Evolutionary conservation across 2,329 filamentous ascomycete genomes (phyloP), one percentile per base, ranked within the genome.

Genomic region (Calonectria pseudoturangicola): DNA sequence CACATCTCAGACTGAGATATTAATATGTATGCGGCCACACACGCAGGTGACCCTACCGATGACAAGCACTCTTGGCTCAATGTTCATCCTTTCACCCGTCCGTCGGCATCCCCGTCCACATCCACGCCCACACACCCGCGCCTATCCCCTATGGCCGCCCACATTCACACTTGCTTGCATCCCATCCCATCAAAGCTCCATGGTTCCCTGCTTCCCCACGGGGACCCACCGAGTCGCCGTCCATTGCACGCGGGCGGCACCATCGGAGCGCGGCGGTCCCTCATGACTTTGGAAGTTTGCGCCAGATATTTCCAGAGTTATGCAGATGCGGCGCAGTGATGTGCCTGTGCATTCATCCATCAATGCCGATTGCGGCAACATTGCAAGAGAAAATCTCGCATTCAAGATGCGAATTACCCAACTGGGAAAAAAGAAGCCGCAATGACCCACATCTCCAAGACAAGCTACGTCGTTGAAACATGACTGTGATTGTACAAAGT

Each of bases 191-290:
- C 47, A 43, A 60, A 51, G 41, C 39, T 21, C 30, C 39, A 39
- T 50, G 60, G 41, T 48, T 25, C 67, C 58, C 67, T 63, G 30
- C 51, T 71, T 56, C 69, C 69, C 69, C 69, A 72, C 70, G 70
- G 45, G 68, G 68, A 21, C 30, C 58, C 54, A 58, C 66, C 58
- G 28, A 39, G 30, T 48, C 30, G 28, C 16, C 54, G 70, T 58
- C 68, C 62, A 66, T 64, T 64, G 64, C 56, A 58, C 56, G 64
- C 43, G 64, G 70, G 56, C 64, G 58, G 64, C 58, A 65, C 65
- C 60, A 41, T 72, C 70, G 70, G 70, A 72, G 67, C 48, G 65
- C 51, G 65, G 51, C 65, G 70, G 65, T 50, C 63, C 63, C 30
- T 63, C 58, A 63, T 63, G 58, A 63, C 33, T 47, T 47, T 43